Conservation (phyloP, 345 rosid species). For the Limnanthes douglasii region DNA sequence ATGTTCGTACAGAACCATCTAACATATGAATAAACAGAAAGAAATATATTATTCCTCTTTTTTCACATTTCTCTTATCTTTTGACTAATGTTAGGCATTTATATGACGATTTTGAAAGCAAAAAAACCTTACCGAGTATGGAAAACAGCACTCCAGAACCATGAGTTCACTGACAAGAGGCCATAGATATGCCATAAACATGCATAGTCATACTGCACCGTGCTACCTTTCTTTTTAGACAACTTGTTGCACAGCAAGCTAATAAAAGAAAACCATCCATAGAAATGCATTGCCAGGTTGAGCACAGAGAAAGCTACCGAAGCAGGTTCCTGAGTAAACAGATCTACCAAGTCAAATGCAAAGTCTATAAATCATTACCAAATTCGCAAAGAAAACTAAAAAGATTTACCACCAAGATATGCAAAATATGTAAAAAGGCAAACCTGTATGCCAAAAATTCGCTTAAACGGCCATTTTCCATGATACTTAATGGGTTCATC, state of each 20-base stretch:
- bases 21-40: too few species aligned
- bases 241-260: constrained; percentile 44
- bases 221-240: constrained; percentile 34
- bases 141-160: constrained; percentile 80
- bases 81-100: too few species aligned
- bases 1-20: too few species aligned
- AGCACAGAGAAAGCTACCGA: constrained; percentile 66
- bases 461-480: constrained; percentile 80
- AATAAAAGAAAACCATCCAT: constrained; percentile 72
- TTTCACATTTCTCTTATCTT: too few species aligned
- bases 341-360: constrained; percentile 1
- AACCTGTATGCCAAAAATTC: constrained; percentile 62
- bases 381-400: not conserved
- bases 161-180: constrained; percentile 42
- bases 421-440: constrained; percentile 3
- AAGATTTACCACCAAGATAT: not conserved
- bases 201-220: constrained; percentile 43
- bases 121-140: constrained; percentile 44
- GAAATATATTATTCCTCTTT: too few species aligned
- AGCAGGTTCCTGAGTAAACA: constrained; percentile 38
- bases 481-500: constrained; percentile 49
- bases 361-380: too few species aligned
- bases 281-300: constrained; percentile 60
- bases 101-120: too few species aligned
- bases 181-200: constrained; percentile 56